Percentiles rank a stretch among this genome's conserved stretches.
These are phyloP conservation scores for Ceratocystis ficicola DNA, from an alignment of 2,329 filamentous ascomycete genomes.

Conservation along the genomic window DNA sequence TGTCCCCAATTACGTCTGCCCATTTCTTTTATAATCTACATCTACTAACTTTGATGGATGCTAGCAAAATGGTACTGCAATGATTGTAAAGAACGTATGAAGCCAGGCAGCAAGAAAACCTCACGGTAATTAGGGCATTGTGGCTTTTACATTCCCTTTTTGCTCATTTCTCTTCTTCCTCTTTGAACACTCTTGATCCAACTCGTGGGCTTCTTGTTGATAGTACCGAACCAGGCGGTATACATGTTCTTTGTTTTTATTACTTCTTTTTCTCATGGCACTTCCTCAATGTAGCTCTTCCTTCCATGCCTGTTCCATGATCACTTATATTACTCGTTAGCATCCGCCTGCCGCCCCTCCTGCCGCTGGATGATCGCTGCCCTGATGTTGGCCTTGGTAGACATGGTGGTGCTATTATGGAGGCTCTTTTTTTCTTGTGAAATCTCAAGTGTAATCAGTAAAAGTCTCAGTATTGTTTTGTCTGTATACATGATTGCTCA, in stretches of 20 bases:
- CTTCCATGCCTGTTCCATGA: not conserved
- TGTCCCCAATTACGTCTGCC: not conserved
- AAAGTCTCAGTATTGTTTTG: too few species aligned
- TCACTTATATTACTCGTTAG: too few species aligned
- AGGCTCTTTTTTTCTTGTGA: too few species aligned
- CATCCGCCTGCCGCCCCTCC: too few species aligned
- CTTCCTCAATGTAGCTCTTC: not conserved
- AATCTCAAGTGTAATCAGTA: too few species aligned
- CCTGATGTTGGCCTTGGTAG: too few species aligned
- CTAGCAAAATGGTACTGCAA: conserved; percentile 73
- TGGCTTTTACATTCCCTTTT: not conserved
- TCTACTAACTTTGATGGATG: conserved; percentile 26
- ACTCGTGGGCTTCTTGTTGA: not conserved
- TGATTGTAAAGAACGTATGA: conserved; percentile 58
- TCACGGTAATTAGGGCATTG: conserved; percentile 31
- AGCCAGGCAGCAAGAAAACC: conserved; percentile 42
- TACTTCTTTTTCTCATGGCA: not conserved
- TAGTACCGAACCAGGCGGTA: conserved; percentile 9
- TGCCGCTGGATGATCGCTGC: too few species aligned
- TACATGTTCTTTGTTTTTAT: not conserved
- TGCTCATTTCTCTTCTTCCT: not conserved
- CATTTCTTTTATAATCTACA: not conserved
- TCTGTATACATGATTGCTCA: too few species aligned
- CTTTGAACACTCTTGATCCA: conserved; percentile 5
- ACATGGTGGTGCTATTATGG: too few species aligned